Evolutionary conservation across 345 rosid genomes (phyloP), one percentile per base, ranked within the genome.

Genomic region (Cardamine resedifolia): DNA sequence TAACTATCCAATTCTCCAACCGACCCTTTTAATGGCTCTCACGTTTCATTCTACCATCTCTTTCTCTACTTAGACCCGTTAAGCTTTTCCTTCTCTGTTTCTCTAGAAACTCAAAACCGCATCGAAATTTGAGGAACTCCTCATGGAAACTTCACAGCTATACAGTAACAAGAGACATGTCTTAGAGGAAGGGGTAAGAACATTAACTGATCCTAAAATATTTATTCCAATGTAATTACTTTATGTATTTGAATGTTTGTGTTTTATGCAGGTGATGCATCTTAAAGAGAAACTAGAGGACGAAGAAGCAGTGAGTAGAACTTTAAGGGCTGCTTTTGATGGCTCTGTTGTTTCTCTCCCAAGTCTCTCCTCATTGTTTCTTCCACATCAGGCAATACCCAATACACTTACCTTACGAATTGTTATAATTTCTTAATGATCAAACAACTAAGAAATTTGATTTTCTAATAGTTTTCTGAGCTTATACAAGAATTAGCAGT

Each of bases 51-150:
- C 57, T 51, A 63, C 44, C 27, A 11, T 64, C 30, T 68, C 33
- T 58, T 18, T 47, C 50, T 43, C 47, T 56, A 24, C 53, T 28
- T 72, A 68, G n/a, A 38, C 31, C 8, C 38, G 4, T 63, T 33
- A 44, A 26, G 19, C 30, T 61, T 57, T 3, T 52, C 41, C 27
- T n/a, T n/a, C n/a, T 44, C 18, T 50, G 52, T 49, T 4, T 53
- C 27, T 48, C 23, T 27, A 3, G 30, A 18, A 2, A 43, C 44
- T 21, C 10, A 10, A 7, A 60, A 28, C 70, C 83, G 27, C 27
- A 92, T 86, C n/a, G 96, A 92, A 85, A 79, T 92, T 89, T 78
- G 96, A 90, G 78, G 88, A 92, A 77, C 76, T 84, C 50, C 83
- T 87, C 60, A 85, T 79, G 94, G 86, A 85, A 62, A 71, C 68